Percentiles rank a stretch among this genome's conserved stretches.
These are phyloP conservation scores for Suillus plorans DNA, from an alignment of 768 basidiomycete species.

Conservation along the genomic window DNA sequence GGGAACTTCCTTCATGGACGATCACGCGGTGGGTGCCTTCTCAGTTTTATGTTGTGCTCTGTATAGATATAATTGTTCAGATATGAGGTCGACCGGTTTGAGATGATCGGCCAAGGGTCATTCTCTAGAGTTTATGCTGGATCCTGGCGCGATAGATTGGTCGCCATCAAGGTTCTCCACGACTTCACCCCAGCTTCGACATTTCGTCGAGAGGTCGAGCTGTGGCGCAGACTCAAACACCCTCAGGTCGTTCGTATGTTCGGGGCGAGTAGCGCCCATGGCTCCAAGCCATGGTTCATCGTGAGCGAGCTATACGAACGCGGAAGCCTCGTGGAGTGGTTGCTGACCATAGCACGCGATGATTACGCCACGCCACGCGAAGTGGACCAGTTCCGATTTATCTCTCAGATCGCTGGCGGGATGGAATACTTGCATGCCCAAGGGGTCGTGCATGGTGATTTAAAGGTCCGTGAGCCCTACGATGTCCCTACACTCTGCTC, in stretches of 20 bases:
- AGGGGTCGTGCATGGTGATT: slow-evolving; percentile 75
- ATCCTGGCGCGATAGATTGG: slow-evolving; percentile 61
- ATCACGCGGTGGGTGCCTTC: slow-evolving; percentile 55
- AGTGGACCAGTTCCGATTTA: slow-evolving; percentile 52
- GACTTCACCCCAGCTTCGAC: slow-evolving; percentile 58
- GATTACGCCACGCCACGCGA: neutral
- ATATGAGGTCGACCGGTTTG: slow-evolving; percentile 73
- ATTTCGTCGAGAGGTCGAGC: slow-evolving; percentile 67
- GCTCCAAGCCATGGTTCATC: slow-evolving; percentile 75
- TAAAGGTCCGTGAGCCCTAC: slow-evolving; percentile 55
- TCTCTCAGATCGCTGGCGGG: slow-evolving; percentile 75
- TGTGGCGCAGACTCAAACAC: slow-evolving; percentile 72
- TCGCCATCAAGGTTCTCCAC: slow-evolving; percentile 73
- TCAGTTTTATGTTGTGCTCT: neutral
- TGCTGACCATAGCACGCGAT: slow-evolving; percentile 36
- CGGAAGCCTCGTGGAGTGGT: slow-evolving; percentile 60
- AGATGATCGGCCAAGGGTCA: slow-evolving; percentile 69
- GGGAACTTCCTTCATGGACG: slow-evolving; percentile 66
- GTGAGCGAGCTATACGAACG: slow-evolving; percentile 72
- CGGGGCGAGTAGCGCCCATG: slow-evolving; percentile 72
- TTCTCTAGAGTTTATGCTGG: slow-evolving; percentile 80
- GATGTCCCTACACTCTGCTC: neutral
- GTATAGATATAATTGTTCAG: slow-evolving; percentile 29
- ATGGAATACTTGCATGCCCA: slow-evolving; percentile 77
- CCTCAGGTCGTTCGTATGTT: slow-evolving; percentile 70